Conservation (phyloP, 1,284 basidiomycete species). For the Austroboletus olivaceoglutinosus region DNA sequence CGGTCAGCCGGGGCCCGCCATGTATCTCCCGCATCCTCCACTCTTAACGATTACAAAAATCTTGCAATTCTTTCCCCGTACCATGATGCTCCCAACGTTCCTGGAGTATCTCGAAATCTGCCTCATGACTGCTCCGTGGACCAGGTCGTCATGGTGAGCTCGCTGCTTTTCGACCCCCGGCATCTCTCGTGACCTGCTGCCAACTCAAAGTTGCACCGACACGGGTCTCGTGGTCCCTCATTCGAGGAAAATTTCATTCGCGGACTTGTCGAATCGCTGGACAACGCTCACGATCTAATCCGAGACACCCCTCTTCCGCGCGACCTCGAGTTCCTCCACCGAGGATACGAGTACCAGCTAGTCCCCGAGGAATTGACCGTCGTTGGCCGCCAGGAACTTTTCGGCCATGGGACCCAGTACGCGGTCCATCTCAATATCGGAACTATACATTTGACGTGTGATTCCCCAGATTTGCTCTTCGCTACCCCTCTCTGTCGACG, state of each 20-base stretch:
- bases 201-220: constrained; percentile 38
- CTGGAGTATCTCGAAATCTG: constrained; percentile 35
- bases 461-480: constrained; percentile 16
- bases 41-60: constrained; percentile 8
- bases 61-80: constrained; percentile 42
- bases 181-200: background rate
- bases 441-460: background rate
- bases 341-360: constrained; percentile 39
- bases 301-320: constrained; percentile 33
- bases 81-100: constrained; percentile 33
- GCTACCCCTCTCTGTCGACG: constrained; percentile 28
- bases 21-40: constrained; percentile 11
- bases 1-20: background rate
- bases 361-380: constrained; percentile 43
- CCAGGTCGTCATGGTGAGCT: constrained; percentile 42
- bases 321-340: constrained; percentile 40
- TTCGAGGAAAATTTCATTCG: constrained; percentile 36
- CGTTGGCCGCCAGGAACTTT: constrained; percentile 41
- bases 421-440: constrained; percentile 1
- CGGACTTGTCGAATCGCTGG: constrained; percentile 38
- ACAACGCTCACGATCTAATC: constrained; percentile 29
- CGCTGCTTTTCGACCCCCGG: background rate
- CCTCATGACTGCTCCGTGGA: constrained; percentile 45
- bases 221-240: constrained; percentile 41
- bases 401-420: constrained; percentile 44